Base-by-base conservation (phyloP, 176 grass and related monocot species). In the Triticum timopheevii region DNA sequence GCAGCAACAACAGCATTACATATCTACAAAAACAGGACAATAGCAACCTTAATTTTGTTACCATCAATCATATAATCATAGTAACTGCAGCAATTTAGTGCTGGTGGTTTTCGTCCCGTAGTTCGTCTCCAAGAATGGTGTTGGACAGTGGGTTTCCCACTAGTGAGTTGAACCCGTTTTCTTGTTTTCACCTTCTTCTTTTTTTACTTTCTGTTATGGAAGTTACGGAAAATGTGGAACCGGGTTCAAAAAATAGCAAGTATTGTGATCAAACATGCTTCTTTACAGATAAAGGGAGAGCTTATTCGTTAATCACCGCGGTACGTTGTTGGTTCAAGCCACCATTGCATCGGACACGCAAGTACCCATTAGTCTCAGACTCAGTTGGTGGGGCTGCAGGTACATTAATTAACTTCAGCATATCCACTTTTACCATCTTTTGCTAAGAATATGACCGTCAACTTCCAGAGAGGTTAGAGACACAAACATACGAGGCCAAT, bases 1-100 rank as follows among this genome's bases (percentile, higher is more conserved):
- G 96, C 96, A 82, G 92, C 93, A 77, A 95, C 73, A 89, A 98
- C 96, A 92, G 96, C 96, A 86, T 98, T 98, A 35, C 96, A 98
- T 91, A 98, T 98, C 96, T 98, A 85, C 49, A 91, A 73, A 30
- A 86, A 86, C 73, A 52, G 28, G 44, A 76, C 13, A 52, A 76
- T 30, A 20, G 25, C 73, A 50, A 52, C 13, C 73, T 76, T 76
- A 76, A 76, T 76, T 76, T 50, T 52, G 73, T 76, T 76, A 76
- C 15, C 73, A 76, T 30, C 24, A 82, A 72, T 58, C 69, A 64
- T 13, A 87, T 39, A 77, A 50, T 10, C 39, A n/a, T 1, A 75
- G 88, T 9, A 71, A 62, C 24, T 40, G 28, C 54, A 30, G 31
- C 66, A 35, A 58, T 25, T 73, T 27, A 73, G 24, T 45, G 71